Conservation (phyloP, 495 filamentous ascomycete genomes). For the Neurospora sp. region DNA sequence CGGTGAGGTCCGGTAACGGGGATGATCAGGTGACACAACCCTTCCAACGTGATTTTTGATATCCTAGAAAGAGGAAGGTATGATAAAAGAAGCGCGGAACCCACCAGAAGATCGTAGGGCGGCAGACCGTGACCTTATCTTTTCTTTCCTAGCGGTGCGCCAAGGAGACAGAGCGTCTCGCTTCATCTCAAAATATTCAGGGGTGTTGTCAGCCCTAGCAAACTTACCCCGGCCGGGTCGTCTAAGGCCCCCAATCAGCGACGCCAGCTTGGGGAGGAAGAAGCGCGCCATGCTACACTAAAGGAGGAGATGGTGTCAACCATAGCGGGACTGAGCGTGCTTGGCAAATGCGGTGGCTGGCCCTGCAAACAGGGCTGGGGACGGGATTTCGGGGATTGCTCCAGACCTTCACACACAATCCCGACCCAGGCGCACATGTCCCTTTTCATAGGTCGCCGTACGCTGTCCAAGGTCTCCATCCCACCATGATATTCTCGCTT, state of each 20-base stretch:
- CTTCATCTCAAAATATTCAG: neutral
- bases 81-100: neutral
- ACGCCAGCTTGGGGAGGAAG: neutral
- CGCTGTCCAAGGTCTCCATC: neutral
- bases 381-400: neutral
- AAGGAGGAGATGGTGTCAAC: neutral
- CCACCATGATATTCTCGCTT: neutral
- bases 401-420: neutral
- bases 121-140: neutral
- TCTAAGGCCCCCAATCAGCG: neutral
- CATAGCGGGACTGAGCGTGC: neutral
- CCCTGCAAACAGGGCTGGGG: neutral
- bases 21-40: neutral
- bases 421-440: neutral
- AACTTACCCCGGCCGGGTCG: neutral
- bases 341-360: neutral
- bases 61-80: neutral
- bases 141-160: neutral
- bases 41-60: neutral
- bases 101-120: neutral
- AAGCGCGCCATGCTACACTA: neutral
- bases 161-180: neutral
- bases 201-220: neutral
- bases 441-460: neutral
- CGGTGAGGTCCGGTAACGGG: neutral